Conservation (phyloP, 2,329 filamentous ascomycete genomes). For the Colletotrichum agaves region DNA sequence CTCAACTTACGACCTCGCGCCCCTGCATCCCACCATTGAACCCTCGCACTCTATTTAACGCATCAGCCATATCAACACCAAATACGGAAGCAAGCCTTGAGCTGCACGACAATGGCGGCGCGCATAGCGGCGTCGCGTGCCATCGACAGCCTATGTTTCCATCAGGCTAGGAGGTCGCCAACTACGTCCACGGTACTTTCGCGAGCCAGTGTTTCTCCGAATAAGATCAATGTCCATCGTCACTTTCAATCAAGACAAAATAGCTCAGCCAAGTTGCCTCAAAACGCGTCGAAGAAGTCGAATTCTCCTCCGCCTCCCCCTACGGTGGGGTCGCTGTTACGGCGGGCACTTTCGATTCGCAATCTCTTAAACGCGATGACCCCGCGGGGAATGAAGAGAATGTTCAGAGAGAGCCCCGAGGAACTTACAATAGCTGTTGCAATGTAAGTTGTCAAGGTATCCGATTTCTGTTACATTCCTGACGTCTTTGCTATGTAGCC, state of each 20-base stretch:
- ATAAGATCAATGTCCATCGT: not conserved
- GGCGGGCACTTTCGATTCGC: conserved; percentile 48
- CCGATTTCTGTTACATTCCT: conserved; percentile 28
- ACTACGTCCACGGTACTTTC: not conserved
- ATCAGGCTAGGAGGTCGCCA: conserved; percentile 7
- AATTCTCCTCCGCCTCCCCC: conserved; percentile 41
- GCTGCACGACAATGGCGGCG: conserved; percentile 22
- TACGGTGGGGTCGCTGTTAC: conserved; percentile 44
- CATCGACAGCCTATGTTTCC: conserved; percentile 16
- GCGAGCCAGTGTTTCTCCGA: conserved; percentile 2
- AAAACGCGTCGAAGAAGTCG: conserved; percentile 31
- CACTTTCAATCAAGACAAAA: conserved; percentile 15
- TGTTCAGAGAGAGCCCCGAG: conserved; percentile 56
- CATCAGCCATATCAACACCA: not conserved
- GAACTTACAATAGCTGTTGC: conserved; percentile 55
- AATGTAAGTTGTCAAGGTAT: conserved; percentile 47
- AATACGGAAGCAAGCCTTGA: not conserved
- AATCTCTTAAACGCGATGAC: conserved; percentile 51
- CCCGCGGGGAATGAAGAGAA: conserved; percentile 49
- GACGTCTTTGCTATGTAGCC: conserved; percentile 44
- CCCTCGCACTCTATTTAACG: not conserved
- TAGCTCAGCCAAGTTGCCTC: conserved; percentile 2
- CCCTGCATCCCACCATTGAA: not conserved
- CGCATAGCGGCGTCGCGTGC: conserved; percentile 30
- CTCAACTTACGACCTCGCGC: not conserved